phyloP scores from a whole-genome alignment of 306 rosid genomes.

The Corylus avellana region DNA sequence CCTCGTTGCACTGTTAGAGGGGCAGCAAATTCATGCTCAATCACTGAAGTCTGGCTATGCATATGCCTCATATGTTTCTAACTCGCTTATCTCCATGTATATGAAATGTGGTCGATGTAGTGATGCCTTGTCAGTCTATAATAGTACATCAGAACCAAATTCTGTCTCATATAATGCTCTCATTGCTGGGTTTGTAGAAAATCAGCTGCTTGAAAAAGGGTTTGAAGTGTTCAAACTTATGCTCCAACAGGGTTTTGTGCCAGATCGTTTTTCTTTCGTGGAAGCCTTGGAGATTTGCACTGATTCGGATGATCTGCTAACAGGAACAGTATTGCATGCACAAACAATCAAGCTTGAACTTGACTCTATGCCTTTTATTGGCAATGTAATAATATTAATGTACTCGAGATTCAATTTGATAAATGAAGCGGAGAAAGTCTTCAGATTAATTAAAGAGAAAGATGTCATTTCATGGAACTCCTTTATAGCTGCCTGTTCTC shows the following conservation, averaged over 20 bases:
- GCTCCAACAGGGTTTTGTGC: slow-evolving; percentile 31
- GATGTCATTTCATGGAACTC: slow-evolving; percentile 49
- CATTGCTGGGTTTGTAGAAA: slow-evolving; percentile 40
- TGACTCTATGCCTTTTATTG: slow-evolving; percentile 35
- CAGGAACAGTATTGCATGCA: slow-evolving; percentile 41
- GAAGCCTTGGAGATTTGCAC: slow-evolving; percentile 36
- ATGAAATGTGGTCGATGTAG: slow-evolving; percentile 42
- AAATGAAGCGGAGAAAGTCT: slow-evolving; percentile 41
- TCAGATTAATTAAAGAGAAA: slow-evolving; percentile 37
- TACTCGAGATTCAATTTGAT: slow-evolving; percentile 31
- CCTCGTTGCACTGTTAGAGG: slow-evolving; percentile 20
- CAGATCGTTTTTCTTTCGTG: slow-evolving; percentile 39
- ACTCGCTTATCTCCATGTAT: slow-evolving; percentile 47
- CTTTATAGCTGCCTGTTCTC: slow-evolving; percentile 35
- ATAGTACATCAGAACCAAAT: slow-evolving; percentile 24
- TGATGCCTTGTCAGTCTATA: slow-evolving; percentile 38
- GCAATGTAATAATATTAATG: slow-evolving; percentile 40
- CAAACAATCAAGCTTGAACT: slow-evolving; percentile 40
- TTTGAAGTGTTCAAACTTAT: slow-evolving; percentile 40
- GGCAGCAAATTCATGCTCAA: slow-evolving; percentile 42
- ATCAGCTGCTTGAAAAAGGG: slow-evolving; percentile 30
- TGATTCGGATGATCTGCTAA: slow-evolving; percentile 22
- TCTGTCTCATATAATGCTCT: slow-evolving; percentile 45
- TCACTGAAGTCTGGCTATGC: slow-evolving; percentile 39
- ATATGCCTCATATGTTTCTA: slow-evolving; percentile 38